phyloP scores from a whole-genome alignment of 352 stramenopile genomes.

The Thraustochytrium striatum region DNA sequence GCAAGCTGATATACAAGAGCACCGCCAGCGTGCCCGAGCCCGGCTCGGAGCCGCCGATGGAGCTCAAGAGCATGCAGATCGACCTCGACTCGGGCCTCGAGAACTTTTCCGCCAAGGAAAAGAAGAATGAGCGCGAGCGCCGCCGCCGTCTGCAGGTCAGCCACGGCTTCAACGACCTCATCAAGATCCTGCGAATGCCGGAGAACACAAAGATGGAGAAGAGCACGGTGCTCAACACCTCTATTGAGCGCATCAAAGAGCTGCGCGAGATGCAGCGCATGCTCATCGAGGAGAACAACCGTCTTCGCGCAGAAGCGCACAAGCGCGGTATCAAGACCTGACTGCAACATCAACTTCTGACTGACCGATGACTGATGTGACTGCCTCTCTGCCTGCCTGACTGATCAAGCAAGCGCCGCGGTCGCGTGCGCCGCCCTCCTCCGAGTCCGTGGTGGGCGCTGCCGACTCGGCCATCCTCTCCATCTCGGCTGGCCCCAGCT shows the following conservation, averaged over 20 bases:
- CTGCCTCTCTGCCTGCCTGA: no score
- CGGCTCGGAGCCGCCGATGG: no score
- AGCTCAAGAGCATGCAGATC: not conserved
- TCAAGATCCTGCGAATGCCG: conserved; percentile 15
- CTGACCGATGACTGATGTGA: no score
- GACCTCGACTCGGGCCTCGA: not conserved
- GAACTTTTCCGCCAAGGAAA: conserved; percentile 7
- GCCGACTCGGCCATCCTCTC: no score
- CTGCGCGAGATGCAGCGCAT: conserved; percentile 1
- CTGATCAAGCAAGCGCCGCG: no score
- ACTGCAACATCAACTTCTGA: no score
- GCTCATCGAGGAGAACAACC: not conserved
- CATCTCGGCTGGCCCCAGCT: no score
- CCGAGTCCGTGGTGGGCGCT: no score
- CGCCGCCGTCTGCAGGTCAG: conserved; percentile 19
- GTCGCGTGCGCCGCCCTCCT: no score
- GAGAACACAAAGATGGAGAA: conserved; percentile 39
- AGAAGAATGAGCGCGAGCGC: conserved; percentile 46
- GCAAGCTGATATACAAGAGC: no score
- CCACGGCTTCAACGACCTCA: conserved; percentile 29
- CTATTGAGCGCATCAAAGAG: conserved; percentile 17
- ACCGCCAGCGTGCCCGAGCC: no score
- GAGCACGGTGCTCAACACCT: conserved; percentile 24
- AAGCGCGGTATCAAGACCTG: conserved; percentile 32
- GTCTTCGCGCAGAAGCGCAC: conserved; percentile 10